Percentiles rank a stretch among this genome's conserved stretches.
Conservation (phyloP, 768 basidiomycete species). For the Rubroboletus satanas region DNA sequence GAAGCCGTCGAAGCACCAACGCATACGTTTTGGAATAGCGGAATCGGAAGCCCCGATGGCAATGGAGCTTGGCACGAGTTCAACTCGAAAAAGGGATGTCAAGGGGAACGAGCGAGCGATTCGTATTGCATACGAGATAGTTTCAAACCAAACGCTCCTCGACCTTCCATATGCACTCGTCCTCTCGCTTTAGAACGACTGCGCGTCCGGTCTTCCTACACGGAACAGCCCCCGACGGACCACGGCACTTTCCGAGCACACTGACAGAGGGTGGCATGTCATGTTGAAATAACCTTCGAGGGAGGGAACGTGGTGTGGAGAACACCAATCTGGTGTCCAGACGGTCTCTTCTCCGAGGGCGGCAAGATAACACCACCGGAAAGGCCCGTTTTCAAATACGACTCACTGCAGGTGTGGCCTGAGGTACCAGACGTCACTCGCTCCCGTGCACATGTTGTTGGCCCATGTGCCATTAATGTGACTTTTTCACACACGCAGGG, state of each 20-base stretch:
- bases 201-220: slow-evolving; percentile 7
- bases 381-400: slow-evolving; percentile 24
- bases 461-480: slow-evolving; percentile 22
- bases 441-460: slow-evolving; percentile 14
- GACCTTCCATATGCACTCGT: slow-evolving; percentile 19
- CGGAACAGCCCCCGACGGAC: slow-evolving; percentile 13
- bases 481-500: not conserved
- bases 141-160: slow-evolving; percentile 2
- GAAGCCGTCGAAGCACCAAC: slow-evolving; percentile 16
- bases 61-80: slow-evolving; percentile 22
- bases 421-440: slow-evolving; percentile 20
- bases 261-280: not conserved
- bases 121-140: slow-evolving; percentile 16
- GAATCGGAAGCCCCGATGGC: slow-evolving; percentile 30
- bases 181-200: slow-evolving; percentile 14
- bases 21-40: slow-evolving; percentile 17
- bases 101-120: slow-evolving; percentile 3
- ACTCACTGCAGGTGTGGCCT: not conserved
- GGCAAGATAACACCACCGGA: slow-evolving; percentile 20
- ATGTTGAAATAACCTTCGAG: slow-evolving; percentile 28
- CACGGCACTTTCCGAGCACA: slow-evolving; percentile 23
- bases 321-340: slow-evolving; percentile 8
- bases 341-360: slow-evolving; percentile 1
- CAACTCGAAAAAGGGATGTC: slow-evolving; percentile 19
- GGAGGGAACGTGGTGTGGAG: slow-evolving; percentile 33